Base-by-base conservation (phyloP, 2,329 filamentous ascomycete species). In the Xylariaceae sp. region DNA sequence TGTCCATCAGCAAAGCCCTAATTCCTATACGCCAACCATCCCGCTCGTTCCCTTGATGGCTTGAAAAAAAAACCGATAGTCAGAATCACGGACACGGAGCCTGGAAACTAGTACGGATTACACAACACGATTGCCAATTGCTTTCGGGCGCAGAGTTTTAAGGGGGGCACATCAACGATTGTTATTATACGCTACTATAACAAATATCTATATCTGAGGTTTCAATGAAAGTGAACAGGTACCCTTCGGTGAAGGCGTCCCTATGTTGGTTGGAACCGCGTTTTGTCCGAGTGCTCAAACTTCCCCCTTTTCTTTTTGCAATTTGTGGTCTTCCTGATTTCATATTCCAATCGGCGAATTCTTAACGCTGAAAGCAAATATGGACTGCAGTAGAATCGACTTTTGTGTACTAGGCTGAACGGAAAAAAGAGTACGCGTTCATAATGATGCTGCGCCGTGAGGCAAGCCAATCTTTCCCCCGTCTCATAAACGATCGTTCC, bases 401-500 rank as follows among this genome's bases (percentile, higher is more conserved):
- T 56, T 56, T 62, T 8, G 23, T 30, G 23, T 30, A 30, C 23
- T 30, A 30, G 23, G 3, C 15, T 18, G 8, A 11, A 17, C 15
- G 65, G 65, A 52, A 57, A 67, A 63, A 58, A 64, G 62, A 69
- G 65, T 55, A 66, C 65, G 52, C 54, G 6, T 44, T 57, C 56
- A 49, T 61, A 59, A 53, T 47, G 61, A 69, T 65, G 58, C 64
- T 69, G 63, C 69, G 71, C 72, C 72, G 72, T 64, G 72, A 73
- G 72, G 72, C 72, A 68, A 67, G 65, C 70, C 69, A 71, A 65
- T 72, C 69, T 72, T 72, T 68, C 65, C 64, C 64, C 67, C 66
- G 59, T 64, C 54, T 63, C 62, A 56, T 59, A 51, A 58, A 57
- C 62, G 47, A 64, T 62, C 61, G 53, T 45, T 50, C 45, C 53